Conservation (phyloP, 1,139 yeast genomes). For the Trichomonascaceae sp. region DNA sequence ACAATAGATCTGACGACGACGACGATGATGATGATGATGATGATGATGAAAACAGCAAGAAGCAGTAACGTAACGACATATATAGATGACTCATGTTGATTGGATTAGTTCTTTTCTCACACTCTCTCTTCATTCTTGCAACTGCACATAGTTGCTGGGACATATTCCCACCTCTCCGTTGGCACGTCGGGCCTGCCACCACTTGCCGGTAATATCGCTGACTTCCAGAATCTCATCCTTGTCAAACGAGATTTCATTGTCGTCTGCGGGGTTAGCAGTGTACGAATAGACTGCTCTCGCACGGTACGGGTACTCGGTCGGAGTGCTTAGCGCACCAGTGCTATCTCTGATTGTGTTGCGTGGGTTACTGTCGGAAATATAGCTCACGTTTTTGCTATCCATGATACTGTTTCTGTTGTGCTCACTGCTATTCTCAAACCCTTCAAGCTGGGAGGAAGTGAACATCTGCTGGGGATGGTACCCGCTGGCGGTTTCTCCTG, state of each 20-base stretch:
- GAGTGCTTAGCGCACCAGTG: conserved; percentile 16
- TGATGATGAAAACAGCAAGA: conserved; percentile 7
- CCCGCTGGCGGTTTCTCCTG: conserved; percentile 3
- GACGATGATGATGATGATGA: conserved; percentile 33
- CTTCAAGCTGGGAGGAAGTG: conserved; percentile 40
- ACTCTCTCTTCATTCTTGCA: conserved; percentile 24
- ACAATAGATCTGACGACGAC: conserved; percentile 73
- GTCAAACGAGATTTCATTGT: conserved; percentile 79
- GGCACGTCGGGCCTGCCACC: conserved; percentile 95
- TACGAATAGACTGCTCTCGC: conserved; percentile 83
- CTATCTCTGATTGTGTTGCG: conserved; percentile 4
- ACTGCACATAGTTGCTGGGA: conserved; percentile 85
- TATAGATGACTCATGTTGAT: not conserved
- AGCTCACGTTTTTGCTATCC: conserved; percentile 11
- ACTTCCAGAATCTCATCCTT: conserved; percentile 87
- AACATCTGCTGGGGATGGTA: conserved; percentile 33
- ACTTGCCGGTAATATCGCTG: conserved; percentile 86
- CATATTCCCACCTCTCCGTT: conserved; percentile 94
- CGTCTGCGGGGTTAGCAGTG: conserved; percentile 88
- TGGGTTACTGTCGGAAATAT: conserved; percentile 6
- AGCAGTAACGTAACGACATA: not conserved
- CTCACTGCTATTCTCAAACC: conserved; percentile 38
- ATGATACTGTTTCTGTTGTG: conserved; percentile 8
- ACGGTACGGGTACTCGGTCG: conserved; percentile 57
- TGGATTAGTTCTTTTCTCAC: conserved; percentile 2